phyloP scores from a whole-genome alignment of 345 rosid species.

The Euphorbia lathyris region DNA sequence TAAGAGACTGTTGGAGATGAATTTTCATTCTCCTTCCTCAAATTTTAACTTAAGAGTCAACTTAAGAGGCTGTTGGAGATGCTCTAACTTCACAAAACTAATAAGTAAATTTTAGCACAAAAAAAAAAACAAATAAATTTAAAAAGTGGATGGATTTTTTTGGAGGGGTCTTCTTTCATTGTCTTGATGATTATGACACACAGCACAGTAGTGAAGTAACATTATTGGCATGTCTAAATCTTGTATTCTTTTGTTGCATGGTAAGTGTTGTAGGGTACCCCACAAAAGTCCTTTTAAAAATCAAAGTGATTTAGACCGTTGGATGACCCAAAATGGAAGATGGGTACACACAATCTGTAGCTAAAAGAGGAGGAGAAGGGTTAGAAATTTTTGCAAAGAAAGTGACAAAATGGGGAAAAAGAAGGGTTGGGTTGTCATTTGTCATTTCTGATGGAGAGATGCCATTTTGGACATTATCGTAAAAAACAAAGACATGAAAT shows the following conservation, averaged over 20 bases:
- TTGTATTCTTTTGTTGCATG: slow-evolving; percentile 16
- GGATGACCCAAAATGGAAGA: slow-evolving; percentile 7
- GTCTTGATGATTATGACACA: slow-evolving; percentile 10
- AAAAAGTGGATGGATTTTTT: too few species aligned
- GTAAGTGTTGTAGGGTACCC: background rate
- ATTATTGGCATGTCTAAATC: slow-evolving; percentile 15
- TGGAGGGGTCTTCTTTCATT: background rate
- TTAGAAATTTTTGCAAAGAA: slow-evolving; percentile 9
- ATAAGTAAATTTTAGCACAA: too few species aligned
- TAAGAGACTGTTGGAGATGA: too few species aligned
- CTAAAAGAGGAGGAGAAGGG: background rate
- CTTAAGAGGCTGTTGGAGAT: too few species aligned
- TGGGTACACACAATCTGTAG: background rate
- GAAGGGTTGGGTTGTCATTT: too few species aligned
- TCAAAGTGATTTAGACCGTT: slow-evolving; percentile 17
- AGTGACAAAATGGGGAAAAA: slow-evolving; percentile 29
- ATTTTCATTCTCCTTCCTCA: too few species aligned
- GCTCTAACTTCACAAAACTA: too few species aligned
- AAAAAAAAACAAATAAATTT: too few species aligned
- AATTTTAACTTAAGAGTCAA: too few species aligned
- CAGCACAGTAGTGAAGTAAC: background rate
- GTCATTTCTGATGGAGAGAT: slow-evolving; percentile 18
- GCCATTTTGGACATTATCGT: slow-evolving; percentile 25
- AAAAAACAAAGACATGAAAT: slow-evolving; percentile 34
- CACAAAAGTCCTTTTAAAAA: slow-evolving; percentile 1